Evolutionary conservation across 306 rosid genomes (phyloP).

Genomic region (Glycine soja): DNA sequence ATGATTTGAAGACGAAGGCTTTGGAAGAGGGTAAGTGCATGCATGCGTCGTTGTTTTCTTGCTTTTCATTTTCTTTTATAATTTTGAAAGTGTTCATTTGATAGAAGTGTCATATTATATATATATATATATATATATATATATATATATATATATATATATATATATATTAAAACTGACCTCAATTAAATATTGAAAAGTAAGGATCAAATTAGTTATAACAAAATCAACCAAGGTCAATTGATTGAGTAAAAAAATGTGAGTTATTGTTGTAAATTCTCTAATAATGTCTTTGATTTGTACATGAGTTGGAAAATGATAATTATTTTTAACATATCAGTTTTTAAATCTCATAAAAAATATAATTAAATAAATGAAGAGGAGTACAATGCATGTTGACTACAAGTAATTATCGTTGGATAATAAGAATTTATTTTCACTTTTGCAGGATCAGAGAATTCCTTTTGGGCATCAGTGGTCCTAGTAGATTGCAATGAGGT

Average conservation of each 20-base stretch:
- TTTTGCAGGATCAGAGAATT: constrained; percentile 5
- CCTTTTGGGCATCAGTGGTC: background rate
- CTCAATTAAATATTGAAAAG: no score
- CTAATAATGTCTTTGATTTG: no score
- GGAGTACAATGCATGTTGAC: background rate
- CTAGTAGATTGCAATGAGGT: background rate
- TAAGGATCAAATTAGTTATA: no score
- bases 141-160: no score
- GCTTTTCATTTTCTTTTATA: background rate
- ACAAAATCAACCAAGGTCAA: no score
- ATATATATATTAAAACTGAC: no score
- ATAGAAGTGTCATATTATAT: background rate
- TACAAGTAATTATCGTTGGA: background rate
- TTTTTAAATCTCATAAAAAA: background rate
- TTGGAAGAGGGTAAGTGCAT: background rate
- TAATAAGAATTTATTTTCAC: background rate
- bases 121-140: no score
- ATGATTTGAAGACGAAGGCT: background rate
- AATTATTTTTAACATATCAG: no score
- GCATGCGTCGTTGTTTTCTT: background rate
- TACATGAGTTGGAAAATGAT: no score
- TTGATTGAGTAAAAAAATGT: no score
- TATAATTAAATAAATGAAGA: background rate
- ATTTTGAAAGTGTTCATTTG: background rate
- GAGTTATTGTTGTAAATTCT: no score